Conservation (phyloP, 306 rosid species). For the Corylus avellana region DNA sequence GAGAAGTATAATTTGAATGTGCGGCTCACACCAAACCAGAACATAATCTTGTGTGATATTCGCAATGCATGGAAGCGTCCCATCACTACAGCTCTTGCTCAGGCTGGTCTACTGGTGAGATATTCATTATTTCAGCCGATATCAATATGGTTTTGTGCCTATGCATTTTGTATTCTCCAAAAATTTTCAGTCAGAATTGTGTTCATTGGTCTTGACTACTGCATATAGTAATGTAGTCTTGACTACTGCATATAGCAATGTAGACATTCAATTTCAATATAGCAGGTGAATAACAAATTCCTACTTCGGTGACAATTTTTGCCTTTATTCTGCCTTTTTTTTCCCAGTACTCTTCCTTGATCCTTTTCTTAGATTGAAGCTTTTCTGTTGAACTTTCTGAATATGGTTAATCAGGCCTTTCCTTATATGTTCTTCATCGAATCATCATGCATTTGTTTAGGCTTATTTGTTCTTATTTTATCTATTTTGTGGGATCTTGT, state of each 20-base stretch:
- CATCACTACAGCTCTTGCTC: conserved; percentile 80
- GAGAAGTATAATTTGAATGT: conserved; percentile 78
- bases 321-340: no score
- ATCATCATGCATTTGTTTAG: neutral
- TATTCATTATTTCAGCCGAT: conserved; percentile 24
- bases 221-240: no score
- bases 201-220: no score
- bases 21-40: conserved; percentile 92
- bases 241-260: no score
- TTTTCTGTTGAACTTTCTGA: neutral
- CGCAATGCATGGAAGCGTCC: conserved; percentile 90
- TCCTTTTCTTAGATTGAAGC: neutral
- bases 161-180: neutral
- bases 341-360: no score
- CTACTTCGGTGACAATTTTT: no score
- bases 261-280: no score
- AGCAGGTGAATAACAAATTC: no score
- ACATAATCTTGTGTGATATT: conserved; percentile 82
- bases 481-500: conserved; percentile 7
- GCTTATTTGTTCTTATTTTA: no score
- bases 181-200: conserved; percentile 8
- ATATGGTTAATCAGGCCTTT: neutral
- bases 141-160: conserved; percentile 2
- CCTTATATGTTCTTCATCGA: neutral
- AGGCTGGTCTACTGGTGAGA: conserved; percentile 94